phyloP scores from a whole-genome alignment of 257 asterid genomes.

The Fraxinus americana region DNA sequence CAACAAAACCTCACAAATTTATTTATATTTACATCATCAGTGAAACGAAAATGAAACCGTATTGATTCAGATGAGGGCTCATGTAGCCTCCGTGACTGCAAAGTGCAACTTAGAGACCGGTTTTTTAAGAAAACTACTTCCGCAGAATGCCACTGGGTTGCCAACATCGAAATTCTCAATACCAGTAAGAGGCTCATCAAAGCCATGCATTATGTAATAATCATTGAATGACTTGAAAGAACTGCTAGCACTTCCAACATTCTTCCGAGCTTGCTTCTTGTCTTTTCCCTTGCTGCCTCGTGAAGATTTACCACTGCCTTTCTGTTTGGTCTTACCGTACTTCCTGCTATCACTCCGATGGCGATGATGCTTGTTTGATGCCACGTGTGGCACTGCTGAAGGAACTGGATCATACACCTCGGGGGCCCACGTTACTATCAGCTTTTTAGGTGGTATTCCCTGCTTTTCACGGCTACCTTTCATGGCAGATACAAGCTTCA shows the following conservation, averaged over 20 bases:
- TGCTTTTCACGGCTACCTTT: conserved; percentile 55
- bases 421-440: conserved; percentile 57
- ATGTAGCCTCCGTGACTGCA: conserved; percentile 32
- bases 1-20: conserved; percentile 8
- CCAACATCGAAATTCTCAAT: conserved; percentile 17
- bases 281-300: conserved; percentile 63
- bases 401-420: conserved; percentile 64
- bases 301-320: conserved; percentile 49
- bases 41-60: background rate
- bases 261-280: conserved; percentile 64
- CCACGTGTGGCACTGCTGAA: conserved; percentile 64
- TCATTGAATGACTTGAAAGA: conserved; percentile 33
- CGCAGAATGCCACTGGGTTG: conserved; percentile 36
- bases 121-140: conserved; percentile 39
- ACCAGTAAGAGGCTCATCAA: conserved; percentile 16
- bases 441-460: conserved; percentile 37
- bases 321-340: conserved; percentile 64
- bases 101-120: conserved; percentile 35
- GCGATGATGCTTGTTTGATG: conserved; percentile 47
- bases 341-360: conserved; percentile 49
- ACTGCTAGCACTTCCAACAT: conserved; percentile 35
- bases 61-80: background rate
- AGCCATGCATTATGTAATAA: conserved; percentile 15
- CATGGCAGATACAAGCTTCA: conserved; percentile 50
- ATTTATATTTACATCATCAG: conserved; percentile 28